Evolutionary conservation across 2,329 filamentous ascomycete species (phyloP).

Genomic region (Colletotrichum sp.): DNA sequence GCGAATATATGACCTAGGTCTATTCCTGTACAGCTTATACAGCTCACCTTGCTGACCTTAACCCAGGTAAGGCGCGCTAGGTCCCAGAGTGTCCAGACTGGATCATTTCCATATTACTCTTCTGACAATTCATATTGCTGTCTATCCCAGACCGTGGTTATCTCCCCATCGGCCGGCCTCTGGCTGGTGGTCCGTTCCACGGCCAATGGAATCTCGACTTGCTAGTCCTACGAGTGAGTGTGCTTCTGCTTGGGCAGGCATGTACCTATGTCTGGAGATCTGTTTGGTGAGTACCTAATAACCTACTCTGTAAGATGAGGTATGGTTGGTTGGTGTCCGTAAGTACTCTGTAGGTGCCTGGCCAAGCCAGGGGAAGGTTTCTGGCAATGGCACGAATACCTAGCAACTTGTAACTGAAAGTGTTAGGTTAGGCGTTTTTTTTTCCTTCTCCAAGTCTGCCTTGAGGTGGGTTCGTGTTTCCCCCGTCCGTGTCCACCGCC

Average conservation of each 20-base stretch:
- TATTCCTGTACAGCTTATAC: not conserved
- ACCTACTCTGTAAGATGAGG: not conserved
- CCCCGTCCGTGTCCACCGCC: not conserved
- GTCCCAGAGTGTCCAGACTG: not conserved
- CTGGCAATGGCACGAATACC: not conserved
- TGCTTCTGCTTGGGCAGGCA: not conserved
- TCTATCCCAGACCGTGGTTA: not conserved
- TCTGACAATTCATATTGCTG: not conserved
- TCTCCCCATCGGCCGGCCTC: not conserved
- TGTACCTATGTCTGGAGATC: not conserved
- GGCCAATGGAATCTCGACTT: not conserved
- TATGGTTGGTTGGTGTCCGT: not conserved
- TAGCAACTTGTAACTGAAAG: not conserved
- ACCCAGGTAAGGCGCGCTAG: not conserved
- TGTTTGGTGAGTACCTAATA: not conserved
- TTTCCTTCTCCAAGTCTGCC: slow-evolving; percentile 11
- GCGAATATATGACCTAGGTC: not conserved
- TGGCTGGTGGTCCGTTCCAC: not conserved
- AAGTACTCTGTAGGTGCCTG: not conserved
- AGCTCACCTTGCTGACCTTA: not conserved
- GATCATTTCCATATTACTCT: not conserved
- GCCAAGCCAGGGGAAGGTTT: not conserved
- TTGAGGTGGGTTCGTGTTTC: slow-evolving; percentile 13
- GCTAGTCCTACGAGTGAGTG: not conserved
- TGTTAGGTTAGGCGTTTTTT: slow-evolving; percentile 10